Percentiles rank a stretch among this genome's conserved stretches.
Evolutionary conservation across 495 filamentous ascomycete species (phyloP).

Genomic region (Eremomyces bilateralis): DNA sequence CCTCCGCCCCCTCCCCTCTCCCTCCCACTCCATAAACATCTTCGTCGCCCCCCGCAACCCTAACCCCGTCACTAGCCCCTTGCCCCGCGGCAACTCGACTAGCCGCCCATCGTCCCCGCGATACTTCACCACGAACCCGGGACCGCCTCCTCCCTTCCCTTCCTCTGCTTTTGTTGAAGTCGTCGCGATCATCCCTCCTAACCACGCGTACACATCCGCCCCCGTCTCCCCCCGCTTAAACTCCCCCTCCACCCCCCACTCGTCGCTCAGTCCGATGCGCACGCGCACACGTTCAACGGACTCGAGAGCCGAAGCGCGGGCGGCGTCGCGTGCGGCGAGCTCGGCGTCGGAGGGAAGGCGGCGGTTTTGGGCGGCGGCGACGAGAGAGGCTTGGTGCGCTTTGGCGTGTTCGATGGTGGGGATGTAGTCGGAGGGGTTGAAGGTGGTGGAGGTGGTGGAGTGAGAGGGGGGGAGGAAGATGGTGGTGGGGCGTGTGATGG

Average conservation of each 20-base stretch:
- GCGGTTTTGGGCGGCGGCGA: slow-evolving; percentile 37
- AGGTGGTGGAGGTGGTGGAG: slow-evolving; percentile 40
- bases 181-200: slow-evolving; percentile 32
- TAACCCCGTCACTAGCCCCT: slow-evolving; percentile 48
- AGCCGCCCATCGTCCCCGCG: slow-evolving; percentile 9
- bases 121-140: slow-evolving; percentile 32
- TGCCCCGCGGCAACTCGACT: slow-evolving; percentile 18
- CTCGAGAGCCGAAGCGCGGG: slow-evolving; percentile 36
- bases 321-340: slow-evolving; percentile 32
- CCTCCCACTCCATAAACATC: slow-evolving; percentile 60
- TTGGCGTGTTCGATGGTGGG: slow-evolving; percentile 74
- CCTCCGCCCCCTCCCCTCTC: slow-evolving; percentile 25
- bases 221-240: slow-evolving; percentile 43
- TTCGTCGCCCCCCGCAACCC: slow-evolving; percentile 45
- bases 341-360: slow-evolving; percentile 50
- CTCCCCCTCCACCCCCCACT: slow-evolving; percentile 41
- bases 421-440: slow-evolving; percentile 54
- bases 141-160: slow-evolving; percentile 18
- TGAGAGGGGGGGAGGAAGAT: slow-evolving; percentile 64
- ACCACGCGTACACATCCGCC: slow-evolving; percentile 41
- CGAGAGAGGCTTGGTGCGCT: slow-evolving; percentile 52
- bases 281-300: slow-evolving; percentile 46
- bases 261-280: slow-evolving; percentile 74
- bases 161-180: no score
- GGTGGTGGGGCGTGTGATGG: slow-evolving; percentile 29